phyloP scores from a whole-genome alignment of 2,329 filamentous ascomycete species.

The Xenosphaeropsis pyriputrescens region DNA sequence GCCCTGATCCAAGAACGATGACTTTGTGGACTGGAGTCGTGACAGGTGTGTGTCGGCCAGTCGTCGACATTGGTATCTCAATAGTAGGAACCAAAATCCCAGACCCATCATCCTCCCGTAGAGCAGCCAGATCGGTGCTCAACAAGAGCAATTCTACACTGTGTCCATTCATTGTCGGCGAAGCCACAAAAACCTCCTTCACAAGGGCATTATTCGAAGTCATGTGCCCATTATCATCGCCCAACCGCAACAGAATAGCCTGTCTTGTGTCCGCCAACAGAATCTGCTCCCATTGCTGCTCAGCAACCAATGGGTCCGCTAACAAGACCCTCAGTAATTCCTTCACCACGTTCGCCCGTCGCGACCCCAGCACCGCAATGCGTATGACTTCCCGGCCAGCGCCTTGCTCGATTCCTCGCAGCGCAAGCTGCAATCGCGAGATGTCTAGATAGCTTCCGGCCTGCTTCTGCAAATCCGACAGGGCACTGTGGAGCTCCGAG shows the following conservation, averaged over 20 bases:
- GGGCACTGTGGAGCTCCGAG: conserved; percentile 18
- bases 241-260: conserved; percentile 41
- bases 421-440: conserved; percentile 56
- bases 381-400: conserved; percentile 42
- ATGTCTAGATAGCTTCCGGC: conserved; percentile 49
- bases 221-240: conserved; percentile 17
- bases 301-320: conserved; percentile 50
- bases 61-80: conserved; percentile 50
- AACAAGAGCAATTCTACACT: conserved; percentile 50
- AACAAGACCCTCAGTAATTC: conserved; percentile 54
- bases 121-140: conserved; percentile 31
- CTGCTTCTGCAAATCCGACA: conserved; percentile 44
- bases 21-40: conserved; percentile 76
- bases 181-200: conserved; percentile 45
- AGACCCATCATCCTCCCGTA: conserved; percentile 27
- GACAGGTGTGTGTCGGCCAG: conserved; percentile 49
- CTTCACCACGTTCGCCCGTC: conserved; percentile 34
- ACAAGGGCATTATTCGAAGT: conserved; percentile 32
- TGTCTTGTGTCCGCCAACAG: conserved; percentile 26
- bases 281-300: conserved; percentile 52
- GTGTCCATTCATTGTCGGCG: conserved; percentile 41
- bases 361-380: conserved; percentile 36
- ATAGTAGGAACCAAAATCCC: conserved; percentile 57
- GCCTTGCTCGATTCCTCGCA: conserved; percentile 44
- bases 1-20: conserved; percentile 57